Conservation (phyloP, 768 basidiomycete species). For the Pulveroboletus sp. region DNA sequence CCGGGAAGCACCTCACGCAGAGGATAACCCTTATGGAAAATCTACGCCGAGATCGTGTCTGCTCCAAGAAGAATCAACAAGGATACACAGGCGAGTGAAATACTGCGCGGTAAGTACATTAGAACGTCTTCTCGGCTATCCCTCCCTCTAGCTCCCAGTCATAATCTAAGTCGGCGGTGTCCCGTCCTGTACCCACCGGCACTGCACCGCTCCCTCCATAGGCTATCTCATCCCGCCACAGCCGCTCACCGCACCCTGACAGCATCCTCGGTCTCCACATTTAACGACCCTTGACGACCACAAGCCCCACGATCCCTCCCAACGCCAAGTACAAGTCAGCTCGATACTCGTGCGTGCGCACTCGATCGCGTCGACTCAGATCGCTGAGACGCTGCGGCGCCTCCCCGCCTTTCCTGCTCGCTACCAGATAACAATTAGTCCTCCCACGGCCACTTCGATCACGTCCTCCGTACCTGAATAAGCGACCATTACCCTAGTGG, state of each 20-base stretch:
- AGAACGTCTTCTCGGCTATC: conserved; percentile 11
- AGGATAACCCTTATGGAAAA: conserved; percentile 29
- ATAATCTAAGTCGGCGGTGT: conserved; percentile 24
- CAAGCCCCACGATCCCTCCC: conserved; percentile 9
- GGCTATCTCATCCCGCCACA: conserved; percentile 8
- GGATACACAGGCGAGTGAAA: conserved; percentile 26
- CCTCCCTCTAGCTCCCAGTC: conserved; percentile 2
- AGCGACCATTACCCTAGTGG: conserved; percentile 28
- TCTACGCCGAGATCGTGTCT: conserved; percentile 27
- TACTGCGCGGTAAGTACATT: conserved; percentile 16
- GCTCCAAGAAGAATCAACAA: conserved; percentile 27
- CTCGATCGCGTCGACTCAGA: conserved; percentile 5
- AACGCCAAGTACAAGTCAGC: background rate
- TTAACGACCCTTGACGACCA: conserved; percentile 32
- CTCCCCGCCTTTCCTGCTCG: conserved; percentile 21
- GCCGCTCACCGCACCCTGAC: background rate
- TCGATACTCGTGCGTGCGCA: background rate
- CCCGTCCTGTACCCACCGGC: background rate
- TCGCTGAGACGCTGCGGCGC: conserved; percentile 9
- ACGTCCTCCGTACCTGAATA: conserved; percentile 29
- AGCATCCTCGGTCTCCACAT: conserved; percentile 1
- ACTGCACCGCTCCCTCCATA: conserved; percentile 3
- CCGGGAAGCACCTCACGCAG: conserved; percentile 22
- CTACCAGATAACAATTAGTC: conserved; percentile 26
- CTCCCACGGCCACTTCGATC: conserved; percentile 34